Base-by-base conservation (phyloP, 306 rosid species). In the Amphicarpaea edgeworthii region DNA sequence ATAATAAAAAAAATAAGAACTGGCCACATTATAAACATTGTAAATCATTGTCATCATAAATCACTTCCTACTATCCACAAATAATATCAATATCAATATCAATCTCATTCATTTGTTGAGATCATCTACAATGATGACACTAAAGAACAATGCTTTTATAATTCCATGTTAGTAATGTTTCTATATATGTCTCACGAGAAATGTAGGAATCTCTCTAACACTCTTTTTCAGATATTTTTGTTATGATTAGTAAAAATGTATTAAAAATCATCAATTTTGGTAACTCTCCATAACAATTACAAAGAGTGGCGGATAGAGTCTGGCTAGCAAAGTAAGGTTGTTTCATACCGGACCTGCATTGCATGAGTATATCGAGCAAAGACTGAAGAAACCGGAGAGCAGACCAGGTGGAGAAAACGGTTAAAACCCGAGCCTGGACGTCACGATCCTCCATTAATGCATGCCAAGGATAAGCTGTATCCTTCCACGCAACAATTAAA, bases 371-470 rank as follows among this genome's bases (percentile, higher is more conserved):
- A 71, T 91, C 98, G 60, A 93, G 90, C 82, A 91, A 38, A 43
- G 97, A 88, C 72, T 87, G 84, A 80, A 93, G 28, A 76, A 89
- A 85, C 81, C 98, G 85, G 81, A 89, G 49, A 23, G 86, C 87
- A 76, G 88, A 86, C 98, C 98, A 93, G 1, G 98, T 93, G 76
- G 89, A 72, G 46, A 91, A 91, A 64, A 89, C 61, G 6, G 92
- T 81, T 69, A 89, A 77, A 63, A 84, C 65, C 55, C 68, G 84
- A 65, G 86, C 93, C 82, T 89, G 97, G 26, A 88, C 82, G 0
- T 68, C 80, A 50, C 83, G 82, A 3, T 50, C 67, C 81, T 61
- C 8, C 84, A n/a, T n/a, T n/a, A 85, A 75, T 0, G 86, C 88
- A 21, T 72, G 78, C 96, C 90, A 91, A 0, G 97, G 97, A 72